phyloP scores from a whole-genome alignment of 768 basidiomycete species.

The Symmetrospora coprosmae region DNA sequence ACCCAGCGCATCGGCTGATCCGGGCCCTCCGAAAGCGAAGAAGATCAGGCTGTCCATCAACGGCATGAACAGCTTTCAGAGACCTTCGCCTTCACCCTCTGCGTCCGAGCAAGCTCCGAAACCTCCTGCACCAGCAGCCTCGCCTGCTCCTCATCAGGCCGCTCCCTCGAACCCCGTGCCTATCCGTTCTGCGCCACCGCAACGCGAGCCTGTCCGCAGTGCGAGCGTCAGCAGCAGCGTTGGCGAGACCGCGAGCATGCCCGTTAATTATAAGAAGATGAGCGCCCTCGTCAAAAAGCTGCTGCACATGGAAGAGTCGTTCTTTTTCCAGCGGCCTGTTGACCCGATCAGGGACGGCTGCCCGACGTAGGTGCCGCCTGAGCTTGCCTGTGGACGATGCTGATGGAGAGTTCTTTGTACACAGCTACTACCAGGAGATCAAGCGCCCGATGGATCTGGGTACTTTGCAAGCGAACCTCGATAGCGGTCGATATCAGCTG shows the following conservation, averaged over 20 bases:
- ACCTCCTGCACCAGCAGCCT: conserved; percentile 21
- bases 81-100: neutral
- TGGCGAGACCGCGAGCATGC: conserved; percentile 26
- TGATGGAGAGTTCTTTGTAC: too few relatives aligned
- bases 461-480: conserved; percentile 59
- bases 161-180: neutral
- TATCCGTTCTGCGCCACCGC: neutral
- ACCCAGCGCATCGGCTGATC: conserved; percentile 37
- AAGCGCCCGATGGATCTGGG: conserved; percentile 80
- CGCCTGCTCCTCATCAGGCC: conserved; percentile 4
- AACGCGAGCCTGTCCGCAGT: neutral
- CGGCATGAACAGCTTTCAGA: conserved; percentile 33
- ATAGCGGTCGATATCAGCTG: conserved; percentile 49
- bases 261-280: conserved; percentile 71
- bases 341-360: conserved; percentile 70
- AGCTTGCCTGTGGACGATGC: neutral
- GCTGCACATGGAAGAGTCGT: conserved; percentile 51
- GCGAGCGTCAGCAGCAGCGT: neutral
- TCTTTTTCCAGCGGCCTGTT: conserved; percentile 66
- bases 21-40: conserved; percentile 29
- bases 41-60: conserved; percentile 28
- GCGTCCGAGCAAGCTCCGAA: conserved; percentile 19
- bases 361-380: conserved; percentile 56
- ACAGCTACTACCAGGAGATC: conserved; percentile 83
- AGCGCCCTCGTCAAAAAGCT: conserved; percentile 54